phyloP scores from a whole-genome alignment of 495 filamentous ascomycete species.

The Podospora pseudopauciseta region DNA sequence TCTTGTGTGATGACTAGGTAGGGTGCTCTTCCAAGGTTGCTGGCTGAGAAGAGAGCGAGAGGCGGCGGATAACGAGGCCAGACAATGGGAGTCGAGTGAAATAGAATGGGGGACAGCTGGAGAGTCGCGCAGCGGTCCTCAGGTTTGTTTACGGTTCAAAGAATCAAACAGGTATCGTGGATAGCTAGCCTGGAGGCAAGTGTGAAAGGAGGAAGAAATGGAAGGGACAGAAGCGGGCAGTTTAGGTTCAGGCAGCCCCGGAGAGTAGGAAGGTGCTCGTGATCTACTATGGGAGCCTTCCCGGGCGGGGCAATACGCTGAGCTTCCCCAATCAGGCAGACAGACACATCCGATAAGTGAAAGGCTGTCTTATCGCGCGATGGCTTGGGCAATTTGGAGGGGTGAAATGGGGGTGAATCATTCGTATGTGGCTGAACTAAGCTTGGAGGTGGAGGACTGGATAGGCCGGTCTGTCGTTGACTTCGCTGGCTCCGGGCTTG shows the following conservation, averaged over 20 bases:
- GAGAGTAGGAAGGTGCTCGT: slow-evolving; percentile 8
- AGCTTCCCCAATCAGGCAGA: background rate
- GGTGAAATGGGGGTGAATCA: too few species aligned
- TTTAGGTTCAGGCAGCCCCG: background rate
- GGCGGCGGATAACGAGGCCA: background rate
- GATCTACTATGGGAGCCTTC: background rate
- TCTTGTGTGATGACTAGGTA: background rate
- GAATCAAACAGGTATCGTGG: background rate
- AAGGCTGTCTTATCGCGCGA: background rate
- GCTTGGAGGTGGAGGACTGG: background rate
- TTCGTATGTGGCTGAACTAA: background rate
- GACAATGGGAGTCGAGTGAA: background rate
- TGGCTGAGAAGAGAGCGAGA: background rate
- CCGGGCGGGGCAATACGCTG: slow-evolving; percentile 4
- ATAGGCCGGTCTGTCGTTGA: background rate
- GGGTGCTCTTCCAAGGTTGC: background rate
- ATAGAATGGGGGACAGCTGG: too few species aligned
- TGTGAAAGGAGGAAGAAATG: background rate
- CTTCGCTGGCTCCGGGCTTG: background rate
- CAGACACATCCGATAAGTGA: background rate
- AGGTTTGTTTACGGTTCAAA: background rate
- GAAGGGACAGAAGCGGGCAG: background rate
- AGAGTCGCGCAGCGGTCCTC: background rate
- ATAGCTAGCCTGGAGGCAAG: background rate
- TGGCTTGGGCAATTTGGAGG: background rate